Evolutionary conservation across 805 yeast species (phyloP), one percentile per base, ranked within the genome.

Genomic region (Yarrowia osloensis): DNA sequence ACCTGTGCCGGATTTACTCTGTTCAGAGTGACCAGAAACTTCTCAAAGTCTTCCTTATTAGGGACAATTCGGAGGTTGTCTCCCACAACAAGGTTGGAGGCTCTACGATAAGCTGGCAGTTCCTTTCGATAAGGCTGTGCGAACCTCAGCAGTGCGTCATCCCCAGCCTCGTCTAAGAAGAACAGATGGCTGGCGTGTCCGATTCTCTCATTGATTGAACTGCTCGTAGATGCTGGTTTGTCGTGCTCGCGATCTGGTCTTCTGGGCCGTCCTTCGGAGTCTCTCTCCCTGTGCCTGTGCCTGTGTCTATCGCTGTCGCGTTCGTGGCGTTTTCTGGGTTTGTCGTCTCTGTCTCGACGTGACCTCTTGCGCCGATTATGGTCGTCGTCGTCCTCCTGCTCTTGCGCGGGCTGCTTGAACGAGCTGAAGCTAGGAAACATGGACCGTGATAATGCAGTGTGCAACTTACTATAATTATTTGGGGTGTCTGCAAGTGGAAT

Each of bases 361-460:
- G 46, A 37, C 21, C 63, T 39, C 28, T 40, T 57, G 8, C 47
- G 49, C 3, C 37, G 7, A 3, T 54, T 19, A 22, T 22, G 29
- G 8, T 35, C 33, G 21, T 40, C 28, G 13, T 57, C 63, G 28
- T 40, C 47, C 33, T 28, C 37, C 42, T 57, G n/a, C 28, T 57
- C 49, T 15, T 33, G 57, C 6, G 13, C n/a, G n/a, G 57, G 21
- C 44, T 8, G 44, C 22, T 54, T 35, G 37, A 57, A 57, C 8
- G 63, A 57, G 49, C 63, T 57, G 49, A 57, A 57, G 37, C 63
- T 57, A 12, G 63, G 63, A 24, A 57, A 57, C 63, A 57, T 57
- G 62, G 54, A 21, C 40, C 15, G 29, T 52, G 59, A 33, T 52
- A 22, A 52, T 31, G 55, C 55, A 19, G 55, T 7, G 37, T 29